A percentile compares a stretch with the other conserved stretches of the same genome.
phyloP scores from a whole-genome alignment of 2,329 filamentous ascomycete genomes.

The Colletotrichum kahawae region DNA sequence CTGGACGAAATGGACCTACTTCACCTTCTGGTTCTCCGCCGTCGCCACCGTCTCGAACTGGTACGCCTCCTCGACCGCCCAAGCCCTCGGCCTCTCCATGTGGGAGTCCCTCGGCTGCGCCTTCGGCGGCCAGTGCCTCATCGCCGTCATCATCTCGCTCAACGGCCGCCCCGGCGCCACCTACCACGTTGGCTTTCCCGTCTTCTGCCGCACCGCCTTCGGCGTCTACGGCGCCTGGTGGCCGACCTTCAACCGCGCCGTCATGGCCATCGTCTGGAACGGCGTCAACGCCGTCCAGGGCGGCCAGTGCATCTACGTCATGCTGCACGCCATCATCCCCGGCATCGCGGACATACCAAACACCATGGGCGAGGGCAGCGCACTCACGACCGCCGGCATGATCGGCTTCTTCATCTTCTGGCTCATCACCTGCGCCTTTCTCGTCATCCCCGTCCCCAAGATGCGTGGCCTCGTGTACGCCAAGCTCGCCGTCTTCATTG shows the following conservation, averaged over 20 bases:
- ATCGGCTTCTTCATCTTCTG: constrained; percentile 46
- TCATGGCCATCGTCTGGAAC: constrained; percentile 51
- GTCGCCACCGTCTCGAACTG: constrained; percentile 41
- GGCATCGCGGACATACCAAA: constrained; percentile 42
- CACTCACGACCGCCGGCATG: constrained; percentile 44
- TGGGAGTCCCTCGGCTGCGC: constrained; percentile 51
- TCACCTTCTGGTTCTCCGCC: constrained; percentile 48
- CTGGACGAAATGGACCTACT: constrained; percentile 44
- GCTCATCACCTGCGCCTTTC: constrained; percentile 42
- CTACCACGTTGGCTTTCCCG: constrained; percentile 48
- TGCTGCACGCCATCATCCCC: constrained; percentile 46
- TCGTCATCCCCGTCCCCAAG: constrained; percentile 35
- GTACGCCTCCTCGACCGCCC: constrained; percentile 42
- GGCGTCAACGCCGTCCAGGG: constrained; percentile 44
- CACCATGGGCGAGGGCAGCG: constrained; percentile 42
- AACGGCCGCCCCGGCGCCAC: constrained; percentile 46
- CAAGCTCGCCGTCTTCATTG: constrained; percentile 38
- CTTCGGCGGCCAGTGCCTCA: constrained; percentile 45
- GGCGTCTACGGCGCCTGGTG: constrained; percentile 49
- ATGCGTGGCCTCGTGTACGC: constrained; percentile 23
- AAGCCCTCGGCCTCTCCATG: constrained; percentile 49
- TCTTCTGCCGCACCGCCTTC: constrained; percentile 46
- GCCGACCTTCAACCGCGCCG: constrained; percentile 47
- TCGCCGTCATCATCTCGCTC: constrained; percentile 43
- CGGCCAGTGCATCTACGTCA: constrained; percentile 34